These are phyloP conservation scores for Lasiodiplodia citricola DNA, from an alignment of 2,329 filamentous ascomycete species.

Conservation along the genomic window DNA sequence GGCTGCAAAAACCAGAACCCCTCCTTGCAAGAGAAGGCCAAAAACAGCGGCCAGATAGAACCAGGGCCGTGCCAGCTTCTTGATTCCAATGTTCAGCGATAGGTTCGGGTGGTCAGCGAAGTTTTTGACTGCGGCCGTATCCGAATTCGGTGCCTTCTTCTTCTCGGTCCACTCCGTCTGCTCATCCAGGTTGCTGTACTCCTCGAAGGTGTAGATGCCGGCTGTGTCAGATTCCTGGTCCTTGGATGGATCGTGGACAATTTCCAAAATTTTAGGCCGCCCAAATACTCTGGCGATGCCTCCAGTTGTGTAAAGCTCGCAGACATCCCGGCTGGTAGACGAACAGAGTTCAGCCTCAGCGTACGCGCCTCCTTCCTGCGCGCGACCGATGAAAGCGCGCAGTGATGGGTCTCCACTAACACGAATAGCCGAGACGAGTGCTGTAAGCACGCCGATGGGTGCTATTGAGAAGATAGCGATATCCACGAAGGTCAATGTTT, in stretches of 20 bases:
- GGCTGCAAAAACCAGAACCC: neutral
- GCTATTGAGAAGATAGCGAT: constrained; percentile 43
- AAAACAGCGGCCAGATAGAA: neutral
- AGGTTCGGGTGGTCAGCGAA: neutral
- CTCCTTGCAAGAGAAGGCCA: neutral
- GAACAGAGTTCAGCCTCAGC: constrained; percentile 50
- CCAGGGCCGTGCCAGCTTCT: neutral
- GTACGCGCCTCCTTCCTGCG: constrained; percentile 41
- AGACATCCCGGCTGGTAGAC: constrained; percentile 41
- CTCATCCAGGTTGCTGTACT: too few species aligned
- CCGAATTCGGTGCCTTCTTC: too few species aligned
- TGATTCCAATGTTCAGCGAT: constrained; percentile 23
- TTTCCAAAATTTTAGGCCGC: constrained; percentile 33
- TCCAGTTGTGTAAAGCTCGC: constrained; percentile 28
- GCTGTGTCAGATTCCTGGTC: constrained; percentile 33
- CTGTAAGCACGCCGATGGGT: constrained; percentile 49
- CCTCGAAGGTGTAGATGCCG: neutral
- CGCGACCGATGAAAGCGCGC: constrained; percentile 49
- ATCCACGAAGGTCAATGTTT: constrained; percentile 34
- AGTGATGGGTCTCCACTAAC: constrained; percentile 38
- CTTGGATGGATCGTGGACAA: constrained; percentile 28
- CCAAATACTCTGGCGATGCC: constrained; percentile 29
- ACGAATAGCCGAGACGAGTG: constrained; percentile 40
- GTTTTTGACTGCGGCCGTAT: too few species aligned
- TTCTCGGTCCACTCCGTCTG: too few species aligned